Evolutionary conservation across 1,284 basidiomycete genomes (phyloP).

Genomic region (Malassezia dermatis): DNA sequence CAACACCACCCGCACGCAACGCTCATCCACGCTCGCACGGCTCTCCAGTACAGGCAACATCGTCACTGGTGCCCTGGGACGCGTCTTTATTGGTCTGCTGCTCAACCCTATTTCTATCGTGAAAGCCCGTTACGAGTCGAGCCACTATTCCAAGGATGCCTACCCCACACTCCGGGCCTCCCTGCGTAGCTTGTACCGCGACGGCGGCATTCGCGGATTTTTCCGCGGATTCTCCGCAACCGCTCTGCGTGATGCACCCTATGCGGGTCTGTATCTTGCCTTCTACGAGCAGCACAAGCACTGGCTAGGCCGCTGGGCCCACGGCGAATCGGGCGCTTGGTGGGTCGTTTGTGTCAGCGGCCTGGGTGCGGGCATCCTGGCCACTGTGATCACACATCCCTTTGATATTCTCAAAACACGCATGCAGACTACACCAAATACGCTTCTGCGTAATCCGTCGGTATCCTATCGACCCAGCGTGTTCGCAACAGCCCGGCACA

Average conservation of each 20-base stretch:
- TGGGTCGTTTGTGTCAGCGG: conserved; percentile 29
- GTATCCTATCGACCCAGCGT: conserved; percentile 12
- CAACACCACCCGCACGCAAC: conserved; percentile 73
- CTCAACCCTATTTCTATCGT: conserved; percentile 87
- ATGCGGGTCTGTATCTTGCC: conserved; percentile 84
- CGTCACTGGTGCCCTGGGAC: conserved; percentile 72
- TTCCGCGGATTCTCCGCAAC: conserved; percentile 82
- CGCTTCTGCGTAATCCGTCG: conserved; percentile 9
- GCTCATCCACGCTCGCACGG: conserved; percentile 49
- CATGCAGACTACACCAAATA: conserved; percentile 36
- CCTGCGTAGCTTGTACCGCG: conserved; percentile 53
- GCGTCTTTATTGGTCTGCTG: conserved; percentile 74
- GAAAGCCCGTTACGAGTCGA: conserved; percentile 78
- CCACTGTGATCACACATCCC: conserved; percentile 44
- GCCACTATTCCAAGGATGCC: conserved; percentile 32
- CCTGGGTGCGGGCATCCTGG: conserved; percentile 35
- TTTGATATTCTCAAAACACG: conserved; percentile 47
- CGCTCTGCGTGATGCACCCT: conserved; percentile 83
- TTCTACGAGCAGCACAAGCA: conserved; percentile 58
- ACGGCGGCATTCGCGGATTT: conserved; percentile 65
- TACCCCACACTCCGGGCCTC: conserved; percentile 31
- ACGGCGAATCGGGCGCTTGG: conserved; percentile 27
- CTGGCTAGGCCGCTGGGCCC: conserved; percentile 17
- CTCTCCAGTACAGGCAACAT: conserved; percentile 74
- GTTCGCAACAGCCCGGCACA: conserved; percentile 23